Percentiles rank a stretch among this genome's conserved stretches.
Evolutionary conservation across 805 yeast species (phyloP).

Genomic region (Barnettozyma botsteinii): DNA sequence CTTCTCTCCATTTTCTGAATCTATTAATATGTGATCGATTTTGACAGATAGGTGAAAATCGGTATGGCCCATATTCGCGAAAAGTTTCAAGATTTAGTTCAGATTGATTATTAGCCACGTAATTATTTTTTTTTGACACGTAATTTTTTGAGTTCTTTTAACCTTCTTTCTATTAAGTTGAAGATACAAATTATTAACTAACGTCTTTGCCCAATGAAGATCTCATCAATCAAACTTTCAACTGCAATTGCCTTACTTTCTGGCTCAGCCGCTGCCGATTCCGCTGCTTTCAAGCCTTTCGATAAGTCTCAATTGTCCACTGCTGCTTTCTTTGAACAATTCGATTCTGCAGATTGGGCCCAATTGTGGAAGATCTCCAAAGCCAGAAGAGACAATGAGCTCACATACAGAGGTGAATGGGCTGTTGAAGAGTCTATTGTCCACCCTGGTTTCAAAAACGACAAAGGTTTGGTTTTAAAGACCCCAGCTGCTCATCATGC

Average conservation of each 20-base stretch:
- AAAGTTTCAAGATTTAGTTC: no score
- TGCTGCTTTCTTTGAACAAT: conserved; percentile 63
- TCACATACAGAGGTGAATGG: conserved; percentile 73
- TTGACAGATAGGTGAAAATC: no score
- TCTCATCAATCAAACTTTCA: conserved; percentile 20
- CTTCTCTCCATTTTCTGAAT: no score
- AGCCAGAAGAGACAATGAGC: conserved; percentile 46
- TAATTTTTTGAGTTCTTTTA: no score
- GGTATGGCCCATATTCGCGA: no score
- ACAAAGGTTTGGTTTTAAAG: conserved; percentile 72
- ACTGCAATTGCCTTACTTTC: conserved; percentile 21
- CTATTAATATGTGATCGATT: no score
- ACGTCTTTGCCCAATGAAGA: conserved; percentile 17
- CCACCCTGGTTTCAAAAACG: conserved; percentile 56
- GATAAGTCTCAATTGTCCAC: conserved; percentile 30
- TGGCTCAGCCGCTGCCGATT: conserved; percentile 10
- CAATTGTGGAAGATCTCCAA: conserved; percentile 57
- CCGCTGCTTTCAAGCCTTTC: conserved; percentile 33
- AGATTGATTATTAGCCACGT: no score
- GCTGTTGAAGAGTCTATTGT: conserved; percentile 54
- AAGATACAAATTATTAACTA: no score
- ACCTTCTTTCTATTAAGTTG: no score
- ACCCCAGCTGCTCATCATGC: conserved; percentile 79
- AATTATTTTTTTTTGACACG: no score
- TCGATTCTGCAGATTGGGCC: conserved; percentile 35